Evolutionary conservation across 352 stramenopile species (phyloP), one percentile per base, ranked within the genome.

Genomic region (Globisporangium camurandrum): DNA sequence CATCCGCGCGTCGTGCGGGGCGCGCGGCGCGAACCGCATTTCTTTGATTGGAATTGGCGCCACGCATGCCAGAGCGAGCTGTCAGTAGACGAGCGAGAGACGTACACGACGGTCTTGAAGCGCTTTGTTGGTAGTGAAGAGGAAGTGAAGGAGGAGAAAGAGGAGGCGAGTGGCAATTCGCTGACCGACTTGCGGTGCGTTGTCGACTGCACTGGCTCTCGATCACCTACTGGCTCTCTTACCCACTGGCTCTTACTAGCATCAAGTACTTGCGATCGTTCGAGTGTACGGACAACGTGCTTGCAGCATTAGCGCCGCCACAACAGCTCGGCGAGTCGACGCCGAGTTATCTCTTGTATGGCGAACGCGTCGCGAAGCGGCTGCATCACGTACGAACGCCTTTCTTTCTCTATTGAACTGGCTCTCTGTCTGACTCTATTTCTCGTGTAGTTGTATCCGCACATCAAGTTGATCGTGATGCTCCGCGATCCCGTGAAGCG

Each of bases 401-500:
- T 42, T 12, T 49, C 19, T 22, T 36, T 43, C 14, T 27, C 24
- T 6, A 8, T 79, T 74, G 43, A 68, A n/a, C n/a, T n/a, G n/a
- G n/a, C n/a, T n/a, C n/a, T n/a, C n/a, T n/a, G n/a, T n/a, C n/a
- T n/a, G n/a, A n/a, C n/a, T n/a, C n/a, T n/a, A n/a, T n/a, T n/a
- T n/a, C n/a, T n/a, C n/a, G n/a, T 7, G 68, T 67, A 69, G 56
- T 49, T 84, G 14, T 71, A 75, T 39, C 70, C 76, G 0, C 37
- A 75, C 28, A 78, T 75, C 48, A 76, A 79, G 48, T 69, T 98
- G 19, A 84, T 97, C 54, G 86, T 97, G 33, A 96, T 97, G 71
- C 65, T 97, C 33, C 76, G 93, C n/a, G 75, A 98, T 66, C 93
- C 93, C 0, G 84, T 97, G n/a, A 77, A 87, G 55, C 75, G 93